Evolutionary conservation across 441 rosid genomes (phyloP), one percentile per base, ranked within the genome.

Genomic region (Gossypium davidsonii): DNA sequence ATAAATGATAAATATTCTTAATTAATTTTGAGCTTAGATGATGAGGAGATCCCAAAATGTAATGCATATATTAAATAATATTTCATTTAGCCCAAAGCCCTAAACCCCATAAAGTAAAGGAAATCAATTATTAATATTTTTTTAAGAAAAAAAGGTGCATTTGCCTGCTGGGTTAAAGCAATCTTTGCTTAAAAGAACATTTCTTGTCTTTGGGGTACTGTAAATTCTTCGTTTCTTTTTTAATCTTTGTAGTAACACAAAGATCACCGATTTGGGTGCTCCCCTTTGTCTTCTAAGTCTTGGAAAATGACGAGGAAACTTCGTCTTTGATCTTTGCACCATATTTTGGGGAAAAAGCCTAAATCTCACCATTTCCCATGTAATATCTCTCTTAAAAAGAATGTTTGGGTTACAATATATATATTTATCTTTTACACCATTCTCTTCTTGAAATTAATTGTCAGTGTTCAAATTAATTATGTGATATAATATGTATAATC

Each of bases 41-140:
- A 78, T 76, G 77, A 80, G 85, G 79, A 82, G 86, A 85, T 87
- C 90, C 88, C 86, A 83, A 83, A 84, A 84, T 80, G 80, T 55
- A 77, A 74, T 25, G 66, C 60, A 74, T 55, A 80, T 74, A 39
- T 70, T 53, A 39, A 65, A 49, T 18, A 56, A 48, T 60, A 70
- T 74, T 68, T 71, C 74, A 78, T 74, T 68, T 37, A 79, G 71
- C 49, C 65, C 66, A 76, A 70, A 31, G 52, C 79, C 65, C 75
- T 69, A 53, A 70, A 67, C 73, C 83, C 85, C 77, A 85, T 79
- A 85, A 85, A 85, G 74, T 58, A 39, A 67, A 28, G 15, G 15
- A 21, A 64, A 39, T 21, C n/a, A 49, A 66, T 12, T 60, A 4
- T 12, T 60, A 1, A 66, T 5, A n/a, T 1, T 28, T 8, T 37